phyloP scores from a whole-genome alignment of 352 stramenopile species.

The Phytopythium boreale region DNA sequence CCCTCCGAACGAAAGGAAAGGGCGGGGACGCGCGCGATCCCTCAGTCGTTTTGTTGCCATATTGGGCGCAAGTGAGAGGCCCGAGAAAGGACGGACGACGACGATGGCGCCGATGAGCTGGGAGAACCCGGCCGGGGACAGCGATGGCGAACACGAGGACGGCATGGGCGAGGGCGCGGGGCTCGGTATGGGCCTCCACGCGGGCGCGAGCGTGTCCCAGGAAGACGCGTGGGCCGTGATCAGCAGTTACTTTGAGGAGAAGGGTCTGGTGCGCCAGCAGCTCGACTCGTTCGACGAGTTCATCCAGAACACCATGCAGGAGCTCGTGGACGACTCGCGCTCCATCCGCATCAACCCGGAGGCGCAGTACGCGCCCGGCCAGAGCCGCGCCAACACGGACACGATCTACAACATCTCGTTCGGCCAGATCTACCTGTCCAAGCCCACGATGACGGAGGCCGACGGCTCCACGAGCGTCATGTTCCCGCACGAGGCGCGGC shows the following conservation, averaged over 20 bases:
- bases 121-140: conserved; percentile 58
- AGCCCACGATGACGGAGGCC: conserved; percentile 96
- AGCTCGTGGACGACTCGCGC: conserved; percentile 97
- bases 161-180: conserved; percentile 1
- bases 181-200: conserved; percentile 42
- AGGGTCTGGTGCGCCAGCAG: conserved; percentile 99
- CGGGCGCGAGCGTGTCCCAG: conserved; percentile 91
- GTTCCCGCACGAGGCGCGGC: conserved; percentile 98
- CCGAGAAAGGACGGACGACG: background rate
- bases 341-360: conserved; percentile 97
- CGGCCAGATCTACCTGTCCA: conserved; percentile 97
- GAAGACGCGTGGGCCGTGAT: conserved; percentile 99
- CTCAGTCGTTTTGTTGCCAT: conserved; percentile 20
- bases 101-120: conserved; percentile 47
- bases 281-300: conserved; percentile 99
- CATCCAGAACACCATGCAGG: conserved; percentile 99
- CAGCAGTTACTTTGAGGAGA: conserved; percentile 99
- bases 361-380: conserved; percentile 94
- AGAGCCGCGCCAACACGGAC: conserved; percentile 90
- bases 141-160: conserved; percentile 50
- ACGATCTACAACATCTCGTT: conserved; percentile 97
- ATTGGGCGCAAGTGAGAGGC: conserved; percentile 6
- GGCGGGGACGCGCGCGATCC: conserved; percentile 10
- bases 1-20: conserved; percentile 10
- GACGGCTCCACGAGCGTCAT: conserved; percentile 97